These are phyloP conservation scores for Phytophthora brassicae DNA, from an alignment of 352 stramenopile genomes.

Conservation along the genomic window DNA sequence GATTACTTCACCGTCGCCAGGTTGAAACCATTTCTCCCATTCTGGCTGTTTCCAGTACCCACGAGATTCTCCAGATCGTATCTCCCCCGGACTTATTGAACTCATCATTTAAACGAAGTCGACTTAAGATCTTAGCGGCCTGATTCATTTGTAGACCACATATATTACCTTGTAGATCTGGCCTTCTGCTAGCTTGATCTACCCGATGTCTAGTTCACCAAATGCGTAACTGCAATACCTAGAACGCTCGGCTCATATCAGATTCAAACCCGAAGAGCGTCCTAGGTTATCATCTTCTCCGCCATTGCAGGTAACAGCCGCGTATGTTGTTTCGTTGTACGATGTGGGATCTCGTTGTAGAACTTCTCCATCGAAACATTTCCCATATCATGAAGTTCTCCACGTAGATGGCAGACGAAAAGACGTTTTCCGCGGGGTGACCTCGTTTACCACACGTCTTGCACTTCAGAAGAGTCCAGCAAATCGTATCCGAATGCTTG, in stretches of 20 bases:
- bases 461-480: not conserved
- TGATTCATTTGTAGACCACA: not conserved
- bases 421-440: not conserved
- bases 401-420: not conserved
- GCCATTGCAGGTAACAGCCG: not conserved
- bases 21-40: not conserved
- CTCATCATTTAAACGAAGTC: not conserved
- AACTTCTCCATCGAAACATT: not conserved
- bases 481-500: not conserved
- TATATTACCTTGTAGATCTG: not conserved
- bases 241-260: constrained; percentile 5
- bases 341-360: not conserved
- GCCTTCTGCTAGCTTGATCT: not conserved
- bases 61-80: not conserved
- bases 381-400: not conserved
- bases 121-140: not conserved
- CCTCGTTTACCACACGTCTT: not conserved
- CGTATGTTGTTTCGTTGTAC: not conserved
- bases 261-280: not conserved
- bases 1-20: not conserved
- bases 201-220: not conserved
- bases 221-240: constrained; percentile 10
- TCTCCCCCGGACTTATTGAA: not conserved
- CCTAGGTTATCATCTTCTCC: not conserved
- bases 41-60: constrained; percentile 23